Percentiles rank a stretch among this genome's conserved stretches.
These are phyloP conservation scores for Fusarium napiforme DNA, from an alignment of 2,329 filamentous ascomycete species.

Conservation along the genomic window DNA sequence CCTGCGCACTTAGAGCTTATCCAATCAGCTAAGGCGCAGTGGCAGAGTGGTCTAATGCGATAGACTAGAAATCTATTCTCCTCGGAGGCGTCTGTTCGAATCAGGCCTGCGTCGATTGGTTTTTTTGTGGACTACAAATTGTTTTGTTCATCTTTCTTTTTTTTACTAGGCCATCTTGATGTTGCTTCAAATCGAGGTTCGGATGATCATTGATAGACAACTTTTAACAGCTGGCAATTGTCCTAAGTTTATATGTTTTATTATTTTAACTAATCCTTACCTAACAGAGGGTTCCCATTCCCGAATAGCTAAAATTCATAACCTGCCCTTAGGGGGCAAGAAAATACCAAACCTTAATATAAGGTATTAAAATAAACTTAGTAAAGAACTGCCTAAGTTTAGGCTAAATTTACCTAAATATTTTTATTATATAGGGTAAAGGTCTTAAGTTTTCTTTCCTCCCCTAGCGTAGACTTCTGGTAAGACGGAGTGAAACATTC, in stretches of 20 bases:
- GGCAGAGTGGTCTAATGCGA: conserved; percentile 38
- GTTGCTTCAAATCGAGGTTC: not conserved
- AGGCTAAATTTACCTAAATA: too few species aligned
- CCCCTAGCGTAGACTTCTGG: not conserved
- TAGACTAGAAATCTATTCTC: conserved; percentile 39
- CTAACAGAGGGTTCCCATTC: not conserved
- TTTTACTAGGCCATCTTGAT: not conserved
- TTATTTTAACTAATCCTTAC: not conserved
- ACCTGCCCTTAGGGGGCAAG: too few species aligned
- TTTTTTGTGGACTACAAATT: not conserved
- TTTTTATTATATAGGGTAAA: too few species aligned
- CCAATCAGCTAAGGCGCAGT: conserved; percentile 29
- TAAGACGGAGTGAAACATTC: not conserved
- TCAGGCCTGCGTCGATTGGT: conserved; percentile 32
- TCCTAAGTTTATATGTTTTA: too few species aligned
- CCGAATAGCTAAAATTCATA: too few species aligned
- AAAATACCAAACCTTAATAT: too few species aligned
- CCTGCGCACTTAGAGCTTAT: accelerated
- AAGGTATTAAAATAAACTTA: too few species aligned
- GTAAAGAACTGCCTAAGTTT: too few species aligned
- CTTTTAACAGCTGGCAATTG: not conserved
- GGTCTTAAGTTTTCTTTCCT: too few species aligned
- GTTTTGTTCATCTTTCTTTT: not conserved
- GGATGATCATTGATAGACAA: not conserved
- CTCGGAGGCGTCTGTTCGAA: conserved; percentile 36